Base-by-base conservation (phyloP, 2,329 filamentous ascomycete genomes). In the Nemania abortiva region DNA sequence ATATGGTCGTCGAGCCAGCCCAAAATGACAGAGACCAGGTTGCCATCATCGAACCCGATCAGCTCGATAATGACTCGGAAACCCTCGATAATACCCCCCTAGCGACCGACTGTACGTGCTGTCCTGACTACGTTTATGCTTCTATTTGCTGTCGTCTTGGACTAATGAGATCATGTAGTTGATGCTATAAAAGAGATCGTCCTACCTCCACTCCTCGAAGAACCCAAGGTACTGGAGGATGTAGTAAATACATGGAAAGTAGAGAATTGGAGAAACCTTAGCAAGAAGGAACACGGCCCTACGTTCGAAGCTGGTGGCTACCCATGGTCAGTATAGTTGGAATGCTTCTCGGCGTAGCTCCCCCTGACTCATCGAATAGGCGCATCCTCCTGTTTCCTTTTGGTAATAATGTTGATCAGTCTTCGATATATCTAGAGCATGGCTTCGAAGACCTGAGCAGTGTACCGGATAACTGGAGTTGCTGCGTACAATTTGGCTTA, bases 371-470 rank as follows among this genome's bases (percentile, higher is more conserved):
- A 29, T 29, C n/a, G 27, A 31, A 24, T 71, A 95, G 92, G 96
- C 92, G 95, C 76, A 91, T 98, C 75, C 88, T 99, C 15, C 94
- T 99, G 79, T 99, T 99, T 78, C 95, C 96, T 0, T 94, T 91
- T 72, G 96, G 96, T 60, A 99, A 99, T 80, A 95, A 97, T 74
- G 92, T 95, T 65, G 95, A 98, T 73, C 92, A 93, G 77, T 94
- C 92, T 55, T 98, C 96, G 6, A 93, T 99, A 79, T 99, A 98
- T 81, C 89, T 99, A 24, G 96, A 99, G 80, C 96, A 98, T 80
- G 96, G 94, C 53, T 97, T 93, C 82, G 92, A 93, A 34, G 89
- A 89, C 27, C 85, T 92, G 22, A 84, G 82, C 72, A 88, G 89
- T 69, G 87, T 95, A 11, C 94, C 95, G 13, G 93, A 97, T 53